Base-by-base conservation (phyloP, 345 rosid genomes). In the Citrus cavaleriei region DNA sequence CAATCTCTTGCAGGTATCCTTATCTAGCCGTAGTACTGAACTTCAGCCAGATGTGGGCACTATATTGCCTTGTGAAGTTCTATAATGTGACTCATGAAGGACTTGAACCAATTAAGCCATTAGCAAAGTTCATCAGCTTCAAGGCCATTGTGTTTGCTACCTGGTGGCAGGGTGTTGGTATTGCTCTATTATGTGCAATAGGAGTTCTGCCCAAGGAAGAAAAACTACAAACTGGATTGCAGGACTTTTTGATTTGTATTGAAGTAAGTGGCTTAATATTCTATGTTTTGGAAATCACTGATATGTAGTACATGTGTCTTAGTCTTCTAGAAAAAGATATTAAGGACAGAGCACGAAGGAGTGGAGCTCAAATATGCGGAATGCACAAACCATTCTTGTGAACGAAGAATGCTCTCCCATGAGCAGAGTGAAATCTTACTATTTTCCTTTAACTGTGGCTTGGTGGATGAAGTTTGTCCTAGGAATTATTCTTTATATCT, bases 11-110 rank as follows among this genome's bases (percentile, higher is more conserved):
- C 89, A 95, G 97, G 81, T 93, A 95, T 81, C 95, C 98, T 2
- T 91, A 90, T 87, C 84, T 95, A 46, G 86, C 87, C 6, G 85
- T 89, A 76, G 90, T 91, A 25, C 78, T 92, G 78, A 95, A 95
- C 90, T 95, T 95, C 85, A 95, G 99, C 84, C 97, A 91, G 83
- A 90, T 91, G 97, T 95, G 98, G 97, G 98, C 97, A 72, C 73
- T 93, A 28, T 93, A 88, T 84, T 93, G 98, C 90, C 90, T 95
- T 7, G 89, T 95, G 51, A 95, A 92, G 88, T 93, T 95, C 92
- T 95, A 92, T 76, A 88, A 90, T 57, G 93, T 82, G 12, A 90
- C 93, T 18, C 95, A 91, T 57, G 96, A 93, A 83, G 86, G 90
- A n/a, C 95, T 95, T 61, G 83, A 81, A 68, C 86, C 87, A 7